These are phyloP conservation scores for Gardenia jasminoides DNA, from an alignment of 257 asterid genomes.

Conservation along the genomic window DNA sequence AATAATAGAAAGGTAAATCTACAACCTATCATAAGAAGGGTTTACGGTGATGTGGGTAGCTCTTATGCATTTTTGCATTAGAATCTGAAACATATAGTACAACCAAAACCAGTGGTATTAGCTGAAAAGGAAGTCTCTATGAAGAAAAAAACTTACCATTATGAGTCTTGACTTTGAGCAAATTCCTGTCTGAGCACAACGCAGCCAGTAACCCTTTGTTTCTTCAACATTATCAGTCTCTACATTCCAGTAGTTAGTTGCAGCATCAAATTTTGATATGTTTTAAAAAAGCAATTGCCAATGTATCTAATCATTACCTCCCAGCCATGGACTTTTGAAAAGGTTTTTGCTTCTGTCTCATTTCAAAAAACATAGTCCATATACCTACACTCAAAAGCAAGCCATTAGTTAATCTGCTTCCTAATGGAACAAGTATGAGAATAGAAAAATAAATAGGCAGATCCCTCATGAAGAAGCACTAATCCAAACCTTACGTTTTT, in stretches of 20 bases:
- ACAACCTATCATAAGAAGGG: background rate
- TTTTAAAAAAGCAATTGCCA: background rate
- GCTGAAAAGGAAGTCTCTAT: background rate
- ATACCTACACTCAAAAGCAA: constrained; percentile 50
- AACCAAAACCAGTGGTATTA: background rate
- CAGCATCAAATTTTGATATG: background rate
- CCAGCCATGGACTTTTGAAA: constrained; percentile 96
- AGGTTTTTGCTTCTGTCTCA: constrained; percentile 92
- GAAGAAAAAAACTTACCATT: constrained; percentile 15
- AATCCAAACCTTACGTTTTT: too few species aligned
- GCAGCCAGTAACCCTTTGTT: too few species aligned
- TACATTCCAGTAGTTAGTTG: constrained; percentile 12
- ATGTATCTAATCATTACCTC: constrained; percentile 66
- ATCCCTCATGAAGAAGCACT: background rate
- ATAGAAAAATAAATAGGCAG: background rate
- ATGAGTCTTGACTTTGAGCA: too few species aligned
- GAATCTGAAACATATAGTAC: constrained; percentile 1
- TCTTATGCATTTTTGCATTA: background rate
- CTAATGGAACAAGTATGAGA: background rate
- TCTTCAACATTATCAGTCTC: constrained; percentile 90
- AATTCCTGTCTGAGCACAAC: too few species aligned
- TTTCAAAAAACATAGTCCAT: constrained; percentile 78
- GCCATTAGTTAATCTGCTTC: constrained; percentile 15
- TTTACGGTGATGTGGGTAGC: background rate
- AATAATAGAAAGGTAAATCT: background rate